A percentile compares a stretch with the other conserved stretches of the same genome.
These are phyloP conservation scores for Phyllosticta capitalensis DNA, from an alignment of 2,329 filamentous ascomycete species.

Conservation along the genomic window DNA sequence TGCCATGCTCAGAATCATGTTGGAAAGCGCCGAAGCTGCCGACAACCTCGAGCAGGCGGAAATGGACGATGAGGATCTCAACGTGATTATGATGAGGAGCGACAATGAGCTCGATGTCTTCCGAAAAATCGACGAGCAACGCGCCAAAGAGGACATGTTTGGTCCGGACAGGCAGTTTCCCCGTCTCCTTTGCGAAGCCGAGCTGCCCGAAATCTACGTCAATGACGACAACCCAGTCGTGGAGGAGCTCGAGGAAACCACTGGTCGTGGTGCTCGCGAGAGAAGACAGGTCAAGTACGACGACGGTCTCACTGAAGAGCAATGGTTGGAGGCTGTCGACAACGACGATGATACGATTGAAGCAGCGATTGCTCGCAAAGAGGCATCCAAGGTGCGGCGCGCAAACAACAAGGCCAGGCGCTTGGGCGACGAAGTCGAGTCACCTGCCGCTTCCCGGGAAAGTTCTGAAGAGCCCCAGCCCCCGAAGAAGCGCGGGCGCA, in stretches of 20 bases:
- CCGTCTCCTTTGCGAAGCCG: conserved; percentile 76
- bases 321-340: conserved; percentile 97
- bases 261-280: conserved; percentile 87
- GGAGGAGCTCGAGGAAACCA: conserved; percentile 64
- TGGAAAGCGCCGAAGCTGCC: conserved; percentile 66
- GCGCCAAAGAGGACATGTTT: conserved; percentile 57
- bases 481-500: conserved; percentile 71
- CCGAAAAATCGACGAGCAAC: conserved; percentile 72
- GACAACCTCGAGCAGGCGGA: conserved; percentile 79
- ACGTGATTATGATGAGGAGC: conserved; percentile 82
- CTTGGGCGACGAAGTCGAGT: conserved; percentile 48
- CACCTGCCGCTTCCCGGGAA: conserved; percentile 68
- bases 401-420: conserved; percentile 65
- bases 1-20: conserved; percentile 84
- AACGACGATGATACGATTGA: conserved; percentile 93
- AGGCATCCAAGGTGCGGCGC: conserved; percentile 72
- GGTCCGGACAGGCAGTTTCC: conserved; percentile 61
- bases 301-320: conserved; percentile 94
- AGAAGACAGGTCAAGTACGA: conserved; percentile 92
- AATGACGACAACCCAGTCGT: conserved; percentile 72
- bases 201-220: conserved; percentile 90
- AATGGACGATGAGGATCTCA: conserved; percentile 97
- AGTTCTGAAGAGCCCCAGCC: conserved; percentile 71
- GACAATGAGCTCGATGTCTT: conserved; percentile 72
- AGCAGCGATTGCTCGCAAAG: conserved; percentile 82